Evolutionary conservation across 2,329 filamentous ascomycete species (phyloP).

Genomic region (Botrytis cinerea): DNA sequence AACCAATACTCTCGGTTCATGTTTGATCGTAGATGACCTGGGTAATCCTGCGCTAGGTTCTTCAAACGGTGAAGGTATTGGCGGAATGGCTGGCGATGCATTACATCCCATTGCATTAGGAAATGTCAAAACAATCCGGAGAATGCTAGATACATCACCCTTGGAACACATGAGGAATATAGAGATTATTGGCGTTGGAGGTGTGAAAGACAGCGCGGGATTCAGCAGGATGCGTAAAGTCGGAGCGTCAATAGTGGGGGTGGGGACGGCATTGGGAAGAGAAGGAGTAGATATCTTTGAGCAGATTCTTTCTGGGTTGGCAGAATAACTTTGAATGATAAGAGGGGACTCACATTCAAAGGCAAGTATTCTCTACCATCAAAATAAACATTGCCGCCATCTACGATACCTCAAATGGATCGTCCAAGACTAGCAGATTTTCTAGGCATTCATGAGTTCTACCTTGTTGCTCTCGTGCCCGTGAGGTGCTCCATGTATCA

Average conservation of each 20-base stretch:
- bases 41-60: constrained; percentile 49
- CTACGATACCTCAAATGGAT: background rate
- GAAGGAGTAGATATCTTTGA: constrained; percentile 64
- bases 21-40: constrained; percentile 54
- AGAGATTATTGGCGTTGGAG: constrained; percentile 70
- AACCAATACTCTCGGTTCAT: constrained; percentile 73
- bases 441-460: too few relatives aligned
- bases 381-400: background rate
- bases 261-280: constrained; percentile 69
- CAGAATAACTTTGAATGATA: background rate
- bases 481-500: background rate
- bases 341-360: background rate
- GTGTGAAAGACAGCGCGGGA: constrained; percentile 64
- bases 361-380: background rate
- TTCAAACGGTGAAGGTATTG: constrained; percentile 58
- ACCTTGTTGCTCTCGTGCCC: background rate
- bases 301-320: constrained; percentile 48
- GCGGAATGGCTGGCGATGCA: constrained; percentile 71
- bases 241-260: constrained; percentile 66
- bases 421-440: background rate
- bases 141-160: constrained; percentile 53
- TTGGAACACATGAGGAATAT: constrained; percentile 53
- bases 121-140: constrained; percentile 69
- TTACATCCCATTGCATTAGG: constrained; percentile 74
- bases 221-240: constrained; percentile 66